phyloP scores from a whole-genome alignment of 345 rosid genomes.

The Trapa incisa region DNA sequence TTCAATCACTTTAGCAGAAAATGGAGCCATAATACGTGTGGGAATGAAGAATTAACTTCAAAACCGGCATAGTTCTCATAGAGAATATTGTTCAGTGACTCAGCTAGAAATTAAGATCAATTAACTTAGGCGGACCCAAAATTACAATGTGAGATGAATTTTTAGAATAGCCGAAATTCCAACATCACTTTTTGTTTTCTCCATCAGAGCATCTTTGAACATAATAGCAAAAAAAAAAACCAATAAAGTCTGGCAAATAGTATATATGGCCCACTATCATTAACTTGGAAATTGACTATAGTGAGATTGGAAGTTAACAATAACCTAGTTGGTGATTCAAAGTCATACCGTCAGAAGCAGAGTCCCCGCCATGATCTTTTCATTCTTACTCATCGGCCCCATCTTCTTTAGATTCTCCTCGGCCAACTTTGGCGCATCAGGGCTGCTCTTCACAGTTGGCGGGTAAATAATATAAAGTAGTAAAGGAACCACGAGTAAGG shows the following conservation, averaged over 20 bases:
- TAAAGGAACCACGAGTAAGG: constrained; percentile 76
- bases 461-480: constrained; percentile 76
- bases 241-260: not conserved
- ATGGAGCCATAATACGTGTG: not conserved
- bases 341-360: constrained; percentile 67
- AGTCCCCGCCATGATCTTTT: constrained; percentile 87
- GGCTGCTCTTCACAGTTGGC: constrained; percentile 82
- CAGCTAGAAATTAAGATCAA: not conserved
- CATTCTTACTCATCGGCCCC: constrained; percentile 89
- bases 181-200: not conserved
- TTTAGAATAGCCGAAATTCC: not conserved
- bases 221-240: too few species aligned
- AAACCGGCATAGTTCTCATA: not conserved
- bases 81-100: not conserved
- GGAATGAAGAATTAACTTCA: not conserved
- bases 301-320: not conserved
- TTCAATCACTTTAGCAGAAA: not conserved
- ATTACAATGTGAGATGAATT: not conserved
- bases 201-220: too few species aligned
- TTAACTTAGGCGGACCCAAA: too few species aligned
- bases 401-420: constrained; percentile 72
- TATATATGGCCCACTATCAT: not conserved
- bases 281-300: not conserved
- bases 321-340: constrained; percentile 1
- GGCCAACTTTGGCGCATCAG: constrained; percentile 94